phyloP scores from a whole-genome alignment of 345 rosid genomes.

The Citrus maxima region DNA sequence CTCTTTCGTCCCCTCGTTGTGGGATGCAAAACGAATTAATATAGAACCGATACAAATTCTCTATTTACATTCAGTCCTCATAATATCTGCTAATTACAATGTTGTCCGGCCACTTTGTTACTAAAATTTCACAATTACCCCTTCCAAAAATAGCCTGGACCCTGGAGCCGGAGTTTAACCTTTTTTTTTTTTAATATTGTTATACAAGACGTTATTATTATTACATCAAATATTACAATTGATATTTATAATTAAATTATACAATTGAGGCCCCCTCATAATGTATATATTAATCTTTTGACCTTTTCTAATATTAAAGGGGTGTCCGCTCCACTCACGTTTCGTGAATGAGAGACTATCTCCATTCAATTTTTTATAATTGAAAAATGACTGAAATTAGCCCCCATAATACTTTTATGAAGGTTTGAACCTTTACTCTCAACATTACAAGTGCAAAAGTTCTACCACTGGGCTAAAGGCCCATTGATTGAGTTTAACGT shows the following conservation, averaged over 20 bases:
- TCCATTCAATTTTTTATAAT: too few species aligned
- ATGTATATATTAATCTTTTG: accelerated
- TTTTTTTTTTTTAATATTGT: too few species aligned
- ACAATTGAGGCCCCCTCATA: accelerated
- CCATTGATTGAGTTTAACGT: not conserved
- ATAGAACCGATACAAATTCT: not conserved
- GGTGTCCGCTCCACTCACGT: too few species aligned
- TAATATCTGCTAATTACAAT: not conserved
- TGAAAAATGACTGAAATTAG: accelerated
- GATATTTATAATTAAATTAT: too few species aligned
- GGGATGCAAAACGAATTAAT: not conserved
- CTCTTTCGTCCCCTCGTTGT: not conserved
- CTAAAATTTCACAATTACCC: not conserved
- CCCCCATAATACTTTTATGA: accelerated
- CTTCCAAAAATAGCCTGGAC: not conserved
- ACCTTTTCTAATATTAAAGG: accelerated
- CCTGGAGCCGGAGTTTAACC: not conserved
- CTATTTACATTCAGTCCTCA: not conserved
- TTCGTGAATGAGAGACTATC: accelerated
- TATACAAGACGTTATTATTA: accelerated
- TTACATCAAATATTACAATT: too few species aligned
- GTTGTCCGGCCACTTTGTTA: not conserved
- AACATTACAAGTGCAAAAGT: accelerated
- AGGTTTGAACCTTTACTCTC: accelerated
- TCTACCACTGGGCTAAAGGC: too few species aligned